Base-by-base conservation (phyloP, 495 filamentous ascomycete genomes). In the Penicillium waksmanii region DNA sequence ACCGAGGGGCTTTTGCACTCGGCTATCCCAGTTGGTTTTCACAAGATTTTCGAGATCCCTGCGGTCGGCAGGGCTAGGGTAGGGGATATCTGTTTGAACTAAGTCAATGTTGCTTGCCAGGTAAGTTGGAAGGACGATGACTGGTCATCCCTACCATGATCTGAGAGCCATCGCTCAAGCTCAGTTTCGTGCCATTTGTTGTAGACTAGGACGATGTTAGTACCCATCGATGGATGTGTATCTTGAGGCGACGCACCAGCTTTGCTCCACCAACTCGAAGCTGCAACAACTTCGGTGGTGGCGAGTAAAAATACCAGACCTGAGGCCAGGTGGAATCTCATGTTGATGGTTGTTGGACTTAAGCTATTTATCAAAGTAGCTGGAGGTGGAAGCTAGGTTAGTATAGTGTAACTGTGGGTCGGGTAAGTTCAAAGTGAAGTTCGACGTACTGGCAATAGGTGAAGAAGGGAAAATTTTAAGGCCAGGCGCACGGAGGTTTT, bases 111-210 rank as follows among this genome's bases (percentile, higher is more conserved):
- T 5, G 23, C 51, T 60, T 43, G 67, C 52, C 10, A 11, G 17
- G 35, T 43, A 5, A n/a, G 10, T 48, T 25, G 23, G 10, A 6
- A 23, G 54, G 19, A 56, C 19, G 31, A 55, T 3, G 11, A 40
- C 27, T 31, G 27, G n/a, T 50, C 55, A 35, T 64, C 3, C 51
- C 47, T 51, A 80, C 76, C 78, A 76, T 98, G 86, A 66, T 98
- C 95, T 23, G 90, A 90, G 57, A 98, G 88, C 95, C 95, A 98
- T 66, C 95, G 84, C 80, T 98, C 94, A 11, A 98, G 84, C 80
- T 98, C 95, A 7, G 91, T 96, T 78, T 97, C 88, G 71, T 98
- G 94, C 95, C 95, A 98, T 72, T 94, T 97, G 79, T 97, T 97
- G 83, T 98, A 98, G 6, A 87, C 95, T 96, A 67, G 23, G 51